These are phyloP conservation scores for Flagelloscypha sp. DNA, from an alignment of 768 basidiomycete species.

Conservation along the genomic window DNA sequence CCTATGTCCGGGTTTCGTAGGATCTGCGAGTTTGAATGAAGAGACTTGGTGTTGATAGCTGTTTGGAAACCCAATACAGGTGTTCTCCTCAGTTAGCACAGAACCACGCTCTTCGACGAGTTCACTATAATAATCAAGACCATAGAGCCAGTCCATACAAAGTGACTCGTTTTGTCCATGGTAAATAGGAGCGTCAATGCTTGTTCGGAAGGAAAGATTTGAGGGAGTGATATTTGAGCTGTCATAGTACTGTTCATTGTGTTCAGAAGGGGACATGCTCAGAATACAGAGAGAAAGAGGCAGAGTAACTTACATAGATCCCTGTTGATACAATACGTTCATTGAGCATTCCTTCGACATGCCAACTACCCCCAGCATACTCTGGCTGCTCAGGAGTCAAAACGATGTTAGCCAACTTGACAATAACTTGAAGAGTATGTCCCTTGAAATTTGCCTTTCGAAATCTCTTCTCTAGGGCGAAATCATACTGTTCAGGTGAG, in stretches of 20 bases:
- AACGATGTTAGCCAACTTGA: conserved; percentile 24
- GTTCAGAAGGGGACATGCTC: conserved; percentile 7
- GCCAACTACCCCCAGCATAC: conserved; percentile 30
- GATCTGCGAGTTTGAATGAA: conserved; percentile 25
- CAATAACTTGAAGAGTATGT: conserved; percentile 26
- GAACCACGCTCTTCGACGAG: conserved; percentile 18
- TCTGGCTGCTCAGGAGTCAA: conserved; percentile 28
- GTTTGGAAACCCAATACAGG: conserved; percentile 28
- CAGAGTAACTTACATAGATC: conserved; percentile 19
- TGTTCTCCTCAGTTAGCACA: conserved; percentile 18
- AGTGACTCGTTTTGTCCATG: conserved; percentile 12
- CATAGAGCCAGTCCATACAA: conserved; percentile 9
- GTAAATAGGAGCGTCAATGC: conserved; percentile 9
- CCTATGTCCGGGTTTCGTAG: conserved; percentile 25
- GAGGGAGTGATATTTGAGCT: conserved; percentile 23
- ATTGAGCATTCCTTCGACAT: conserved; percentile 26
- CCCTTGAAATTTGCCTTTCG: too few relatives aligned
- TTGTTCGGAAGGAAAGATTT: conserved; percentile 23
- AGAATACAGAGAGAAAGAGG: conserved; percentile 9
- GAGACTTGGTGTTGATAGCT: conserved; percentile 28
- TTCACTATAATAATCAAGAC: conserved; percentile 8
- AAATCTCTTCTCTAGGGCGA: too few relatives aligned
- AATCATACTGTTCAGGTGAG: too few relatives aligned
- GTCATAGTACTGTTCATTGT: conserved; percentile 20
- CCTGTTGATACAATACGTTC: conserved; percentile 13